Evolutionary conservation across 2,329 filamentous ascomycete species (phyloP), one percentile per base, ranked within the genome.

Genomic region (Fusarium brachygibbosum): DNA sequence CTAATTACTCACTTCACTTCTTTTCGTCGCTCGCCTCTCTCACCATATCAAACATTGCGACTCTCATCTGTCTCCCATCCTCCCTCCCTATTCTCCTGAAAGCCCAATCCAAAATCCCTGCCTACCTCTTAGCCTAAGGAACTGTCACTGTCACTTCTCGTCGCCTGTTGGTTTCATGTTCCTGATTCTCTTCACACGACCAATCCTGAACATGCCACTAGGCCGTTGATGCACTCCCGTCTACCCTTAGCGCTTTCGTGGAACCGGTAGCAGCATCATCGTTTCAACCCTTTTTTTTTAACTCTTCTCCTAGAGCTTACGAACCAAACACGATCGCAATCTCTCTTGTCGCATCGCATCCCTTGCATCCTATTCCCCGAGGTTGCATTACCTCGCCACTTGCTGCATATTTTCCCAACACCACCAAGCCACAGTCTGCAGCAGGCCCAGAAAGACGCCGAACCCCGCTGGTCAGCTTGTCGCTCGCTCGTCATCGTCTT

Each of bases 401-500:
- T 46, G 19, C 46, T 69, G 50, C 54, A 48, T 42, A 66, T 50
- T 66, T 19, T 49, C 35, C 59, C 41, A 68, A 54, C 38, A 58
- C 54, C 59, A 34, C 57, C 31, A 63, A 57, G 62, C 65, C 66
- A 68, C 62, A 69, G 21, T 42, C 60, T 66, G 58, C 56, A 71
- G 38, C 57, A 58, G 40, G 40, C 70, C 58, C 34, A 49, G 52
- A 57, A 64, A 67, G 59, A 50, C 49, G 35, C 52, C 57, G 49
- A 50, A 64, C 71, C 69, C 69, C 70, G 68, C 70, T 41, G 53
- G 49, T 66, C 66, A 69, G 55, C 68, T 69, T 69, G 68, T 59
- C 40, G 50, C 49, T 70, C 44, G 50, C 40, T 70, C 58, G 49
- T 68, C 68, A 68, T 69, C 46, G 37, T 37, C 31, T 41, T 40